Evolutionary conservation across 2,329 filamentous ascomycete species (phyloP), one percentile per base, ranked within the genome.

Genomic region (Neopestalotiopsis rosae): DNA sequence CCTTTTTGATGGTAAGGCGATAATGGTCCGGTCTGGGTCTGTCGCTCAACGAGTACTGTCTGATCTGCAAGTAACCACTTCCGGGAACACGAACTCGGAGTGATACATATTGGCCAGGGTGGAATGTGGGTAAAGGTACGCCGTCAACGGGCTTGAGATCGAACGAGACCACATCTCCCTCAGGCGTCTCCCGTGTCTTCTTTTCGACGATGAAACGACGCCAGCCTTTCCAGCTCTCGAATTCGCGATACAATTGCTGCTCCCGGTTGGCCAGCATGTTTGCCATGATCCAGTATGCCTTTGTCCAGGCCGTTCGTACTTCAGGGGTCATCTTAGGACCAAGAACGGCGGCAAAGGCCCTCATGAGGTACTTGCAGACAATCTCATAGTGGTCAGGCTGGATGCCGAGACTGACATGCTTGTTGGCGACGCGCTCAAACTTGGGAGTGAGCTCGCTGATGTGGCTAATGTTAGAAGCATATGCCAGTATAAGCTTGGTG

Each of bases 21-120:
- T 92, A 92, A 78, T 90, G 88, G 64, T 88, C 84, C 9, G 85
- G 80, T 2, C 83, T 82, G 2, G 90, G 91, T 64, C 87, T 84
- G 71, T 93, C 91, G 74, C 88, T 91, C 70, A 94, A 84, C 32
- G 90, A 92, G 80, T 94, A 94, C 79, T 94, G 92, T 40, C 92
- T 84, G 20, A 89, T 85, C 79, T 94, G 92, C 72, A 84, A 80
- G 76, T 89, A 87, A 30, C 87, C 86, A 71, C 87, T 82, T 0
- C 83, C 81, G 1, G 88, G 86, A 0, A 92, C 85, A 64, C 85
- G 82, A 7, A 90, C 78, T 64, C 86, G 86, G 61, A 94, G 80
- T 0, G 90, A 91, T 70, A 93, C 86, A 76, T 94, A 94, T 79
- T 94, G 92, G 45, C 92, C 92, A 0, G 92, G 91, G 68, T 87